Evolutionary conservation across 768 basidiomycete species (phyloP), one percentile per base, ranked within the genome.

Genomic region (Rhodotorula toruloides): DNA sequence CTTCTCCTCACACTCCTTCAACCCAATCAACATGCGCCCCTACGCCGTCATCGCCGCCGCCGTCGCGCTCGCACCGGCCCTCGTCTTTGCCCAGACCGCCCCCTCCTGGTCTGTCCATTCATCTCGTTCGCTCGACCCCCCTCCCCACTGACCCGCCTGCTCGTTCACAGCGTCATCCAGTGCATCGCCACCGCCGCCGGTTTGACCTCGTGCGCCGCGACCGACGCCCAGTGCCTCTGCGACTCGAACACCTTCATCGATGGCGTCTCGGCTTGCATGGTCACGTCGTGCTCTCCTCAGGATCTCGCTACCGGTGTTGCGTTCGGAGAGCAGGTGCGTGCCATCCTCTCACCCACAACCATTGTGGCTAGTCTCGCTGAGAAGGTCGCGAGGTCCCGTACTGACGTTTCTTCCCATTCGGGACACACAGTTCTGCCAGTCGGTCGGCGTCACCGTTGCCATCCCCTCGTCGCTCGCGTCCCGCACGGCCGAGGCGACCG

Each of bases 201-300:
- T 1, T 27, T 54, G 22, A 63, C 66, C 1, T 62, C 61, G 10
- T 67, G 66, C 52, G 34, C 57, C 27, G 25, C 66, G 3, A 25
- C 50, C 37, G 66, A 67, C 61, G 25, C 43, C 16, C 27, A 42
- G 43, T 67, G 66, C 61, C 61, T 67, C 31, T 67, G 66, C 50
- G 25, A 29, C 19, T 58, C 50, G 19, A 6, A 32, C 25, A 31
- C 61, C 14, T 67, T 67, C 57, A 42, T 67, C 61, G 37, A 54
- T 19, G 56, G 49, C 16, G 55, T 58, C 37, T 32, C 32, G n/a
- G 21, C 52, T 21, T 67, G 66, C 56, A 46, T 67, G 56, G 32
- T 40, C 19, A 29, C 46, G 46, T 21, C 37, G 7, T 67, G 66
- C 61, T 39, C 42, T 12, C 37, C 22, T 0, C 40, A 61, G 1